Evolutionary conservation across 192 early-diverging fungal genomes (phyloP).

Genomic region (Nowakowskiella sp.): DNA sequence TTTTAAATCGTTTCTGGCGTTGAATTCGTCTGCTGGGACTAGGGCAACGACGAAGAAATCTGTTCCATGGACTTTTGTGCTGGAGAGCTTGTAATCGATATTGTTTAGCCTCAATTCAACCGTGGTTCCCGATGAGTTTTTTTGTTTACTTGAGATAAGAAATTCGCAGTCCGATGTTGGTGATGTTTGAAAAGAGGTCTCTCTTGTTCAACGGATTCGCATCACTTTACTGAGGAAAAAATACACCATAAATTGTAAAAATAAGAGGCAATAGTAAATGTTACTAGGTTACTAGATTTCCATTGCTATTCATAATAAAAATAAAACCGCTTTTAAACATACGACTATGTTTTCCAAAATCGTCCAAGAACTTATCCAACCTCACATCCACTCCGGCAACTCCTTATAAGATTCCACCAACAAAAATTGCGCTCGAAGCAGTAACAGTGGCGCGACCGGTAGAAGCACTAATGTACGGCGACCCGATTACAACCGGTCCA

Average conservation of each 20-base stretch:
- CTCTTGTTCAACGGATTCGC: too few species aligned
- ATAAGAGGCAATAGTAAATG: too few species aligned
- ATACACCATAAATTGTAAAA: too few species aligned
- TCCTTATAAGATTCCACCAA: not conserved
- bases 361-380: not conserved
- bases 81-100: not conserved
- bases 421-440: not conserved
- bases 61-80: not conserved
- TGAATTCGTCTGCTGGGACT: not conserved
- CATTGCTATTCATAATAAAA: not conserved
- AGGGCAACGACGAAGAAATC: not conserved
- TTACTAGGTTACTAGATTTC: not conserved
- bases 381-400: not conserved
- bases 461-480: not conserved
- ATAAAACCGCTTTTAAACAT: not conserved
- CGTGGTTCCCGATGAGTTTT: too few species aligned
- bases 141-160: too few species aligned
- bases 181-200: too few species aligned
- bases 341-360: not conserved
- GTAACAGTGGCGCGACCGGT: not conserved
- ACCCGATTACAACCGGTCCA: not conserved
- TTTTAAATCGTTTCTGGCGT: not conserved
- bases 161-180: too few species aligned
- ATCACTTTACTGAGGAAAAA: too few species aligned
- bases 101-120: too few species aligned